Evolutionary conservation across 2,329 filamentous ascomycete species (phyloP).

Genomic region (Fusarium tricinctum): DNA sequence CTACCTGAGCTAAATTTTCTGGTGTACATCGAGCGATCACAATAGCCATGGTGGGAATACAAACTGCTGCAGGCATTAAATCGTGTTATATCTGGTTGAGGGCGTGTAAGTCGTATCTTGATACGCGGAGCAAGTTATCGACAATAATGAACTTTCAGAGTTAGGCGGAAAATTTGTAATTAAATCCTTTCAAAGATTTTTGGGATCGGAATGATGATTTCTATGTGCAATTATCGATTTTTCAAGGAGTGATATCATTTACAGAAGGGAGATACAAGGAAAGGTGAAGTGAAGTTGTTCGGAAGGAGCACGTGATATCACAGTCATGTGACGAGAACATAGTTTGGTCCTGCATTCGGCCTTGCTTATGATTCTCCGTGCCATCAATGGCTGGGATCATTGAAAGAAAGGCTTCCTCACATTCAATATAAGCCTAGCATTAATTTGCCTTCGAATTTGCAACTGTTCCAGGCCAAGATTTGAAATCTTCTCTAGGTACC

Average conservation of each 20-base stretch:
- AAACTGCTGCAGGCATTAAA: background rate
- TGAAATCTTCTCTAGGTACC: background rate
- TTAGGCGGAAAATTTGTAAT: background rate
- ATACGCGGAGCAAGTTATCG: background rate
- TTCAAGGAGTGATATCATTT: background rate
- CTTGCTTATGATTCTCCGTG: too few species aligned
- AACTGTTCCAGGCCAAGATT: too few species aligned
- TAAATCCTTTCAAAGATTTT: too few species aligned
- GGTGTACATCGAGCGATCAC: background rate
- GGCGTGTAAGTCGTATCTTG: conserved; percentile 7
- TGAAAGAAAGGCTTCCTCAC: too few species aligned
- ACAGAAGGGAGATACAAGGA: background rate
- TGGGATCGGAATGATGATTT: fast-evolving
- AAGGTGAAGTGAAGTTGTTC: conserved; percentile 19
- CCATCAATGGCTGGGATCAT: too few species aligned
- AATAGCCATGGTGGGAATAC: background rate
- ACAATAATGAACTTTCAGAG: background rate
- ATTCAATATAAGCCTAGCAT: too few species aligned
- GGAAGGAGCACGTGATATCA: conserved; percentile 8
- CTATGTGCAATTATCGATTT: background rate
- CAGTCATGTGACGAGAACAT: conserved; percentile 9
- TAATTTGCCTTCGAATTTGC: too few species aligned
- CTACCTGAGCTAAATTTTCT: too few species aligned
- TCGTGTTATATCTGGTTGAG: background rate
- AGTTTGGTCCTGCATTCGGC: too few species aligned